These are phyloP conservation scores for Allium sativum DNA, from an alignment of 106 monocot genomes.

Conservation along the genomic window DNA sequence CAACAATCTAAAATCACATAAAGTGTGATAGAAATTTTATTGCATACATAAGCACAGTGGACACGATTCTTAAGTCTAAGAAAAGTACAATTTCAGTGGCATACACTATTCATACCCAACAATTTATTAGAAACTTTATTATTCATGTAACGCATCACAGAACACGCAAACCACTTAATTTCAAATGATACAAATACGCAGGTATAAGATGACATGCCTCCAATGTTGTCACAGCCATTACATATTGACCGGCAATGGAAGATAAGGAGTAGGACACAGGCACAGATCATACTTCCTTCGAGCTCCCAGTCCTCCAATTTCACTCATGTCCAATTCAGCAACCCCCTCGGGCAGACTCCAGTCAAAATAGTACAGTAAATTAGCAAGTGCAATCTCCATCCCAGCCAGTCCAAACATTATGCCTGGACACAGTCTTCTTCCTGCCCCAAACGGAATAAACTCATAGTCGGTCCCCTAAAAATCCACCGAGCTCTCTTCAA, in stretches of 20 bases:
- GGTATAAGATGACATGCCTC: no score
- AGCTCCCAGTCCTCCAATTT: constrained; percentile 5
- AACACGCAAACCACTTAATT: no score
- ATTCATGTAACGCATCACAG: no score
- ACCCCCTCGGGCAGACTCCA: constrained; percentile 6
- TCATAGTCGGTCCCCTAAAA: constrained; percentile 7
- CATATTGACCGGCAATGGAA: neutral
- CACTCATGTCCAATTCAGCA: neutral
- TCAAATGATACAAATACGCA: no score
- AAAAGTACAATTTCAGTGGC: no score
- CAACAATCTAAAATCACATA: no score
- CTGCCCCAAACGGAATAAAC: constrained; percentile 8
- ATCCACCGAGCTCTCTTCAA: constrained; percentile 8
- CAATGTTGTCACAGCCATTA: no score
- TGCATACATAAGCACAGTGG: no score
- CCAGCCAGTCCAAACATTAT: constrained; percentile 3
- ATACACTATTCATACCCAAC: no score
- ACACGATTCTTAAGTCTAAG: no score
- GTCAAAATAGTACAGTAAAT: constrained; percentile 6
- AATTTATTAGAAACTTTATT: no score
- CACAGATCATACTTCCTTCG: constrained; percentile 4
- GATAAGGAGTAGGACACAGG: neutral
- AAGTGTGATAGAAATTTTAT: no score
- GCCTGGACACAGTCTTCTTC: constrained; percentile 12
- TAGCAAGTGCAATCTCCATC: constrained; percentile 4